Base-by-base conservation (phyloP, 2,329 filamentous ascomycete genomes). In the Colletotrichum truncatum region DNA sequence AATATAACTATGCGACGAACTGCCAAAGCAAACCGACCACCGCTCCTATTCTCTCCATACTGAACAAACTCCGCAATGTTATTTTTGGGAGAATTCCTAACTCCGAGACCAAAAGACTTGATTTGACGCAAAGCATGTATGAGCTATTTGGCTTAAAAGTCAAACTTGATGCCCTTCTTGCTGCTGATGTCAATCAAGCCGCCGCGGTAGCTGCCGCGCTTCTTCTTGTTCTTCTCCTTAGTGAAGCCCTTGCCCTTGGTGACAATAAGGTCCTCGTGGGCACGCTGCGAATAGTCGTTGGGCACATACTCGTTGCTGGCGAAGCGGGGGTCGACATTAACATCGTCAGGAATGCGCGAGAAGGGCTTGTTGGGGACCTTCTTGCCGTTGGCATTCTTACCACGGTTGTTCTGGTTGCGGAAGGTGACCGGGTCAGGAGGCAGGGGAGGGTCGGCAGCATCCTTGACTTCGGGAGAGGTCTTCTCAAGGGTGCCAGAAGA, bases 201-300 rank as follows among this genome's bases (percentile, higher is more conserved):
- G 45, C 96, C 96, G 49, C 92, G 89, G 85, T 97, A 99, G 70
- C 91, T 93, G 53, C 96, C 96, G 72, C 89, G 86, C 86, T 94
- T 94, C 87, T 94, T 96, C 86, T 99, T 99, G 82, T 99, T 99
- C 89, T 99, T 99, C 84, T 98, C 96, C 85, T 99, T 99, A 66
- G 95, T 98, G 81, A 99, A 99, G 4, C 93, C 94, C 82, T 98
- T 98, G 73, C 96, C 96, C 77, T 91, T 93, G 30, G 95, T 98
- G 38, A 97, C 87, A 51, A 94, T 93, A 68, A 99, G 82, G 75
- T 98, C 94, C 70, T 93, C 87, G 75, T 94, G 93, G 8, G 97
- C 97, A 71, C 89, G 89, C 72, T 96, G 91, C 23, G 94, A 95
- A 80, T 98, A 99, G 68, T 92, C 90, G 76, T 98, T 93, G 21